Conservation (phyloP, 1,284 basidiomycete genomes). For the Tylopilus orsonianus region DNA sequence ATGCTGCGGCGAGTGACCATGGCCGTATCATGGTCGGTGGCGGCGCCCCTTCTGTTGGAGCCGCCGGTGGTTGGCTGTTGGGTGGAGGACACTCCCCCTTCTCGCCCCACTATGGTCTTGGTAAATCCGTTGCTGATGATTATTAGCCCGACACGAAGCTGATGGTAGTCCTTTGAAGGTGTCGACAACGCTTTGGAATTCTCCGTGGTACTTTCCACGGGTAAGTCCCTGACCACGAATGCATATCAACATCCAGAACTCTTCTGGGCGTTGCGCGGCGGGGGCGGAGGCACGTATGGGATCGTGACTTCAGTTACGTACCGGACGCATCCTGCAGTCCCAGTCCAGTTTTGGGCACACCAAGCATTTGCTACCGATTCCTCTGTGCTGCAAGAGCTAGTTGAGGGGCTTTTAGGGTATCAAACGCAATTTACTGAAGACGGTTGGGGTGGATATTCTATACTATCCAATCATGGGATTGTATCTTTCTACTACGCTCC, state of each 20-base stretch:
- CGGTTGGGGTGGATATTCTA: too few species aligned
- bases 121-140: slow-evolving; percentile 23
- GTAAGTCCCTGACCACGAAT: slow-evolving; percentile 17
- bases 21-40: slow-evolving; percentile 40
- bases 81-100: slow-evolving; percentile 46
- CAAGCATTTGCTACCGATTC: slow-evolving; percentile 18
- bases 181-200: slow-evolving; percentile 41
- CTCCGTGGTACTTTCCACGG: slow-evolving; percentile 16
- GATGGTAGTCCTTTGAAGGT: slow-evolving; percentile 26
- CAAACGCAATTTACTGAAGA: too few species aligned
- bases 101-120: slow-evolving; percentile 43
- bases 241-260: slow-evolving; percentile 15
- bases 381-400: too few species aligned
- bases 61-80: slow-evolving; percentile 41
- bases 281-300: slow-evolving; percentile 41
- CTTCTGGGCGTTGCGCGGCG: slow-evolving; percentile 53
- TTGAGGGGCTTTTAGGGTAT: too few species aligned
- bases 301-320: slow-evolving; percentile 18
- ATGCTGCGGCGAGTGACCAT: slow-evolving; percentile 36
- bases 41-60: slow-evolving; percentile 33
- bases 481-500: too few species aligned
- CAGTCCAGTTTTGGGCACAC: too few species aligned
- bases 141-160: neutral
- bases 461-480: too few species aligned
- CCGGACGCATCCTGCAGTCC: too few species aligned